Evolutionary conservation across 768 basidiomycete genomes (phyloP).

Genomic region (Trametes elegans): DNA sequence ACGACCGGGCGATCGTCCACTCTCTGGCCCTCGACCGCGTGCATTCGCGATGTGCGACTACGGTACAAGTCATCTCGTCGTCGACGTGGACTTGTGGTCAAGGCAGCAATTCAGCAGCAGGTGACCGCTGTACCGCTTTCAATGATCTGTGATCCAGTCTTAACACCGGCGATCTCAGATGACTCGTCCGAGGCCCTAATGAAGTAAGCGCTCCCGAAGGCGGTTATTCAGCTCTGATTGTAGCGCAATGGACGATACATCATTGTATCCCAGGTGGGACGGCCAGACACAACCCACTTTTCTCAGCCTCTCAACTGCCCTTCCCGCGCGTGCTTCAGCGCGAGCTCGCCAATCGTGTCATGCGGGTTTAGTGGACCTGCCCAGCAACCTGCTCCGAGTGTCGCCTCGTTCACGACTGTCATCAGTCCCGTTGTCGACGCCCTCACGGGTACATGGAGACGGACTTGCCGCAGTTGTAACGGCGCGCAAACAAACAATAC

Average conservation of each 20-base stretch:
- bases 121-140: conserved; percentile 15
- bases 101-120: conserved; percentile 11
- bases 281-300: neutral
- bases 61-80: neutral
- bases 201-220: neutral
- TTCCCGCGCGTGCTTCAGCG: neutral
- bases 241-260: neutral
- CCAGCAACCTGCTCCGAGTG: conserved; percentile 6
- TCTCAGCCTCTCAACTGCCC: neutral
- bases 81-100: neutral
- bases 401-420: conserved; percentile 23
- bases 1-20: conserved; percentile 6
- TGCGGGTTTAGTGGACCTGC: conserved; percentile 1
- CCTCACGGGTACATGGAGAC: conserved; percentile 19
- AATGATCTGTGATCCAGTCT: conserved; percentile 13
- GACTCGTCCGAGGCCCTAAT: too few relatives aligned
- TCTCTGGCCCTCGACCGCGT: neutral
- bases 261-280: neutral
- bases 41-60: conserved; percentile 5
- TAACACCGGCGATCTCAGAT: conserved; percentile 15
- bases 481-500: conserved; percentile 4
- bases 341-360: conserved; percentile 1
- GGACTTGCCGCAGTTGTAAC: conserved; percentile 17
- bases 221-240: neutral
- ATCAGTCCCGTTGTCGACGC: conserved; percentile 21